Evolutionary conservation across 202 grass and related monocot genomes (phyloP).

Genomic region (Schoenoplectus tabernaemontani): DNA sequence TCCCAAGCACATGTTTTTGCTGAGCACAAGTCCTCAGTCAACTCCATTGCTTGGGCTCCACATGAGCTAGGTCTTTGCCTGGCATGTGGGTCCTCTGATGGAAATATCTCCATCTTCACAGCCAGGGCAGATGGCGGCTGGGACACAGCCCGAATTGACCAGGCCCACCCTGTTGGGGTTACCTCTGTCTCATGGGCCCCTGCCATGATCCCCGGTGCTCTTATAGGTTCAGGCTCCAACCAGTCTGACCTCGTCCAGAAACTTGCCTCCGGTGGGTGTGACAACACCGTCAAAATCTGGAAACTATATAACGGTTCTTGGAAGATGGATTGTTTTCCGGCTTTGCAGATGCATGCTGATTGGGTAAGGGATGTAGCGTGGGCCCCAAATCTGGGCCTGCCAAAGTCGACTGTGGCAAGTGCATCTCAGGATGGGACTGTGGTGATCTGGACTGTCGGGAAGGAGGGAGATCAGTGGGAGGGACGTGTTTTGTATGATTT

Average conservation of each 20-base stretch:
- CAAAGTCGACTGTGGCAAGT: conserved; percentile 71
- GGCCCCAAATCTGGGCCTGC: conserved; percentile 73
- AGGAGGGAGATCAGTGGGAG: conserved; percentile 78
- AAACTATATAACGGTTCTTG: conserved; percentile 64
- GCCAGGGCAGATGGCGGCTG: conserved; percentile 62
- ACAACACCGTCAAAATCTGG: conserved; percentile 81
- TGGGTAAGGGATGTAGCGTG: conserved; percentile 67
- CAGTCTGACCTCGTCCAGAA: conserved; percentile 66
- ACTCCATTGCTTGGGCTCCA: conserved; percentile 75
- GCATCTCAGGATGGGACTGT: conserved; percentile 82
- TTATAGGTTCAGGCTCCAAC: conserved; percentile 45
- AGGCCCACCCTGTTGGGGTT: conserved; percentile 65
- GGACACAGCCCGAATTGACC: conserved; percentile 67
- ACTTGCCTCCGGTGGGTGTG: conserved; percentile 71
- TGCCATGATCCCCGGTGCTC: conserved; percentile 42
- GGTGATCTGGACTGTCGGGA: conserved; percentile 59
- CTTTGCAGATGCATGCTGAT: conserved; percentile 64
- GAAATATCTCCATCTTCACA: conserved; percentile 73
- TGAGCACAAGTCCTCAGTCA: conserved; percentile 78
- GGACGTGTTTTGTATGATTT: conserved; percentile 63
- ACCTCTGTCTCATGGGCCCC: conserved; percentile 77
- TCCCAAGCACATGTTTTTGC: conserved; percentile 35
- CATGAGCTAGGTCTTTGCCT: conserved; percentile 68
- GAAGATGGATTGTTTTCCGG: conserved; percentile 81
- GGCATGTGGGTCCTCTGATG: conserved; percentile 74